Evolutionary conservation across 1,139 yeast genomes (phyloP), one percentile per base, ranked within the genome.

Genomic region (Kurtzmaniella quercitrusa): DNA sequence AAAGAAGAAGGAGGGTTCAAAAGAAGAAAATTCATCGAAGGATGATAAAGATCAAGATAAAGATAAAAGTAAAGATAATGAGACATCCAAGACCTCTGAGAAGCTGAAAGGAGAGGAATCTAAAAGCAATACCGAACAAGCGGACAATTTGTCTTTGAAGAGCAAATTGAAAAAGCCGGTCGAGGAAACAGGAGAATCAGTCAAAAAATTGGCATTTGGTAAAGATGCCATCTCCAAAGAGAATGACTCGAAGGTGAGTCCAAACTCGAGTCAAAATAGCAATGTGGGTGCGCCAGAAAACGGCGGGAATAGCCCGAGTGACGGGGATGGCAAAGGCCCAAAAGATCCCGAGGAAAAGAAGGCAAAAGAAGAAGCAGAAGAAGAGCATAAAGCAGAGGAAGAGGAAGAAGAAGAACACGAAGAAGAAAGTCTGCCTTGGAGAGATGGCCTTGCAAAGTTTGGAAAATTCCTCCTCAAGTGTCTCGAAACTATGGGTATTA

Each of bases 401-500:
- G 45, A 44, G 22, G 48, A 44, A 38, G 55, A 48, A 21, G 50
- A 53, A 32, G 42, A 45, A 17, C 48, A 47, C 32, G 45, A 45
- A 11, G 43, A 41, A 30, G 47, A 43, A 38, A 49, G 50, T 12
- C 50, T 48, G n/a, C 42, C 36, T 15, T 33, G 53, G 23, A 44
- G 41, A 34, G 49, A 54, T 9, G 17, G 38, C 2, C 14, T 52
- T 5, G 60, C 56, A 9, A 56, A 52, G 39, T 43, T 65, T 35
- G 51, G 51, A 17, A 48, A 56, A 3, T 66, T 79, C 22, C 36
- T 68, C 3, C 54, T 72, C 53, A 85, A 83, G 55, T 77, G 85
- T 46, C 54, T 79, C 2, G 95, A 87, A 55, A 80, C 95, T 0
- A 82, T 84, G 1, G 82, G 88, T 2, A 81, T 87, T 39, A 86